phyloP scores from a whole-genome alignment of 1,284 basidiomycete species.

The Lentinus polychrous region DNA sequence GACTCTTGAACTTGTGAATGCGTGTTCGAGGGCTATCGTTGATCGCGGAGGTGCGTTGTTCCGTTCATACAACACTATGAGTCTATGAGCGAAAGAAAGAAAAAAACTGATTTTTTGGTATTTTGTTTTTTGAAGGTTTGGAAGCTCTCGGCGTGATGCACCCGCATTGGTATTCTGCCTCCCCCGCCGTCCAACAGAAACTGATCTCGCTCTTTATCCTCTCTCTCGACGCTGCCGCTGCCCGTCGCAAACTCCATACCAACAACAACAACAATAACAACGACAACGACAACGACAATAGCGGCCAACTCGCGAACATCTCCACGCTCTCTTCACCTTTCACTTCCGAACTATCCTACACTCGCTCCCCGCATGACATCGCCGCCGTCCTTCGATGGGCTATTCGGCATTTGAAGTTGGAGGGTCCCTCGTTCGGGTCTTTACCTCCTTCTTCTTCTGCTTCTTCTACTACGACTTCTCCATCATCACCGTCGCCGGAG shows the following conservation, averaged over 20 bases:
- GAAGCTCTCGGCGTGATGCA: slow-evolving; percentile 76
- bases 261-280: too few relatives aligned
- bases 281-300: too few relatives aligned
- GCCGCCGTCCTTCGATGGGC: slow-evolving; percentile 77
- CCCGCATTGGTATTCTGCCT: slow-evolving; percentile 73
- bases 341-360: slow-evolving; percentile 53
- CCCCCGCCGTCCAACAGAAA: slow-evolving; percentile 55
- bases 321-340: slow-evolving; percentile 45
- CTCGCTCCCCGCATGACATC: slow-evolving; percentile 64
- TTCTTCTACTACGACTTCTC: too few relatives aligned
- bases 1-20: slow-evolving; percentile 51
- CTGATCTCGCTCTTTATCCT: slow-evolving; percentile 67
- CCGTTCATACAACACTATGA: slow-evolving; percentile 7
- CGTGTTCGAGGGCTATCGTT: slow-evolving; percentile 56
- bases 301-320: slow-evolving; percentile 28
- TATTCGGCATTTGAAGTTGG: slow-evolving; percentile 60
- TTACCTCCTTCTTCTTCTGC: neutral
- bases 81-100: too few relatives aligned
- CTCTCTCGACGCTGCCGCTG: slow-evolving; percentile 38
- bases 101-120: neutral
- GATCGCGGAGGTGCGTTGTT: slow-evolving; percentile 44
- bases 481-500: slow-evolving; percentile 12
- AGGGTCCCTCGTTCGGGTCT: slow-evolving; percentile 46
- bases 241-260: too few relatives aligned
- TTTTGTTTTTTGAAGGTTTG: slow-evolving; percentile 32